Evolutionary conservation across 2,329 filamentous ascomycete genomes (phyloP), one percentile per base, ranked within the genome.

Genomic region (Kalaharituber pfeilii): DNA sequence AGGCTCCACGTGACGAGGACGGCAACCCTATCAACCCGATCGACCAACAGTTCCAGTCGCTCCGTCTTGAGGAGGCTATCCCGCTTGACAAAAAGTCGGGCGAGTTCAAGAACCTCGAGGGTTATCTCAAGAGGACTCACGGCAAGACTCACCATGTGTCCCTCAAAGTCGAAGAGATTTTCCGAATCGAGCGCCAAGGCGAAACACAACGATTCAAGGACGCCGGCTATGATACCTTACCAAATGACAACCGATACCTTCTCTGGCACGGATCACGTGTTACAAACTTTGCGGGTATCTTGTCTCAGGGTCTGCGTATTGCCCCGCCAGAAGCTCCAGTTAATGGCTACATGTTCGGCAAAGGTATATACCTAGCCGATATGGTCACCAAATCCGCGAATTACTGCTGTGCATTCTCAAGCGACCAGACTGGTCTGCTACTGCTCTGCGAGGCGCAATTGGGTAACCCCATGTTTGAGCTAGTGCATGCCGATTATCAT

Each of bases 301-400:
- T 94, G 42, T 83, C 80, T 55, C 85, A 94, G 67, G 87, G 87
- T 60, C 75, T 94, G 5, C 82, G 86, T n/a, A 94, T 94, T 60
- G 87, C 87, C 5, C 87, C 87, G 0, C 82, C 82, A 0, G 82
- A 93, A 67, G 86, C 86, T 0, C 87, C 86, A 0, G 80, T 80
- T 0, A 76, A 74, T 3, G 85, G 85, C 24, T 87, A 89, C 70
- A 89, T 89, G 83, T 94, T 93, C 61, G 86, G 82, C 55, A 93
- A 93, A 67, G 86, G 86, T 45, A 83, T 94, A 49, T 94, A 94
- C 65, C 75, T 94, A 1, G 86, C 86, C 2, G 86, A 93, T 63
- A 87, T 87, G 74, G 82, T 79, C 0, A 82, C 78, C 65, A 94
- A 93, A 69, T 86, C 82, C 1, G 85, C 85, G 15, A 78, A 78